A percentile compares a stretch with the other conserved stretches of the same genome.
These are phyloP conservation scores for Solanum acaule DNA, from an alignment of 257 asterid species.

Conservation along the genomic window DNA sequence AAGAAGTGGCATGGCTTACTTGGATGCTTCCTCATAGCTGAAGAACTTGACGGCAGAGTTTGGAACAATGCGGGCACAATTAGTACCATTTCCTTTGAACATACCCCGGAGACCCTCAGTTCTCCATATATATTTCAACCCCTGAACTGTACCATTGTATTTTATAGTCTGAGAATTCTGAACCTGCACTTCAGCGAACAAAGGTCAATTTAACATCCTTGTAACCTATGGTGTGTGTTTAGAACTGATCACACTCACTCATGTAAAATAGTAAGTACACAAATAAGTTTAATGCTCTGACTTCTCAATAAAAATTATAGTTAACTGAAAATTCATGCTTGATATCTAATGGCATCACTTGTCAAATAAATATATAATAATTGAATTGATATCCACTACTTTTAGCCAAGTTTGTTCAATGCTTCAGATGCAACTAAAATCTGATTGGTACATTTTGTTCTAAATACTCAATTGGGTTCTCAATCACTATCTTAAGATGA, in stretches of 20 bases:
- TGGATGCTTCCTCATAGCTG: conserved; percentile 99
- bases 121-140: conserved; percentile 74
- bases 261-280: neutral
- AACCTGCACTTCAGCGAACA: conserved; percentile 40
- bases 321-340: neutral
- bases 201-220: neutral
- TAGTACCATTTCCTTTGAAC: conserved; percentile 87
- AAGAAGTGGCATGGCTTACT: conserved; percentile 29
- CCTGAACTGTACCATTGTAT: conserved; percentile 80
- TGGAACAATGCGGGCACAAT: conserved; percentile 92
- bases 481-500: neutral
- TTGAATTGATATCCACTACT: neutral
- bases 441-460: neutral
- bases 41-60: conserved; percentile 99
- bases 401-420: neutral
- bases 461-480: neutral
- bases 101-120: conserved; percentile 74
- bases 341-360: neutral
- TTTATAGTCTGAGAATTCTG: conserved; percentile 84
- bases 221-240: neutral
- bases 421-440: neutral
- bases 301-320: neutral
- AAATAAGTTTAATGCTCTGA: neutral
- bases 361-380: neutral
- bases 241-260: neutral